Percentiles rank a stretch among this genome's conserved stretches.
phyloP scores from a whole-genome alignment of 805 yeast species.

The Cyberlindnera maclurae region DNA sequence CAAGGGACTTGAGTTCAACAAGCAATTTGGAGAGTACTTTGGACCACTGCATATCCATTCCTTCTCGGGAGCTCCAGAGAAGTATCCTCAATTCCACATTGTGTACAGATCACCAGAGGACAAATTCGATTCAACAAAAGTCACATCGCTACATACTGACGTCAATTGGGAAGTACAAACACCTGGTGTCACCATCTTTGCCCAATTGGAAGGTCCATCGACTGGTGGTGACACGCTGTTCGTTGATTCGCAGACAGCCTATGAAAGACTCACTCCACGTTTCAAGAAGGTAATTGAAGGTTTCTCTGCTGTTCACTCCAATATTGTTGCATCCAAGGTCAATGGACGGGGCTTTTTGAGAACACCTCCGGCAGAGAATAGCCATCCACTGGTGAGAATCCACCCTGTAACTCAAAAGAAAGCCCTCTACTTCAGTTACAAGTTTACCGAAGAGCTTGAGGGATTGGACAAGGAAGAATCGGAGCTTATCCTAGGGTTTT shows the following conservation, averaged over 20 bases:
- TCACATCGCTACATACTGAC: slow-evolving; percentile 65
- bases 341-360: slow-evolving; percentile 50
- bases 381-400: slow-evolving; percentile 63
- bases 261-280: slow-evolving; percentile 59
- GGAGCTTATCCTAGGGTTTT: slow-evolving; percentile 47
- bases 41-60: slow-evolving; percentile 72
- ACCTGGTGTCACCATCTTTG: slow-evolving; percentile 52
- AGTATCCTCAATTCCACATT: slow-evolving; percentile 52
- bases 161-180: slow-evolving; percentile 68
- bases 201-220: slow-evolving; percentile 52
- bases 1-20: slow-evolving; percentile 41
- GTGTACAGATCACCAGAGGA: slow-evolving; percentile 23
- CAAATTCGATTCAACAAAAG: slow-evolving; percentile 18
- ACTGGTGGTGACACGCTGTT: slow-evolving; percentile 75
- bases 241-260: slow-evolving; percentile 62
- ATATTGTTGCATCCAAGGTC: slow-evolving; percentile 59
- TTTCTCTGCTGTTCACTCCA: slow-evolving; percentile 62
- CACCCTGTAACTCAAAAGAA: slow-evolving; percentile 72
- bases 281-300: slow-evolving; percentile 53
- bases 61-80: slow-evolving; percentile 63
- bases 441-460: slow-evolving; percentile 55
- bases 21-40: slow-evolving; percentile 52
- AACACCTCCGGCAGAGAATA: slow-evolving; percentile 44
- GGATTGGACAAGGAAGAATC: slow-evolving; percentile 72
- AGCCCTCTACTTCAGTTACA: slow-evolving; percentile 45